Evolutionary conservation across 306 rosid species (phyloP).

Genomic region (Arachis stenosperma): DNA sequence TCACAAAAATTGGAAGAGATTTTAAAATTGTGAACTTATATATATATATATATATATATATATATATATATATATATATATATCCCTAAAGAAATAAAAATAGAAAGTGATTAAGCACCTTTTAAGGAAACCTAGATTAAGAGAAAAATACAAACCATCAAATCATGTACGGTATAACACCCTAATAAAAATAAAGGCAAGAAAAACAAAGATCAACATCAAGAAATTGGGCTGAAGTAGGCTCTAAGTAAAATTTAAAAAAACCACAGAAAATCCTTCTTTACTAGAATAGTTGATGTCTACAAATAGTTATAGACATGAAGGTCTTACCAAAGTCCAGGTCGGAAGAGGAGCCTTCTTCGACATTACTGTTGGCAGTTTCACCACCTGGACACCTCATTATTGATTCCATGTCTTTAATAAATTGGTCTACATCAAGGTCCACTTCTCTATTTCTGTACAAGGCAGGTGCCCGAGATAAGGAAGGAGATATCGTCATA

Average conservation of each 20-base stretch:
- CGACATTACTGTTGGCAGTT: constrained; percentile 52
- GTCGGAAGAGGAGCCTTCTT: constrained; percentile 80
- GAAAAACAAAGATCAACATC: constrained; percentile 6
- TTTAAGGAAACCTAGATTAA: not conserved
- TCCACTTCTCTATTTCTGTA: constrained; percentile 84
- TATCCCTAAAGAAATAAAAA: too few relatives aligned
- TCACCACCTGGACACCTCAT: constrained; percentile 59
- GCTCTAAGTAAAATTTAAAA: not conserved
- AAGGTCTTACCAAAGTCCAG: constrained; percentile 72
- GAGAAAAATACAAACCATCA: constrained; percentile 7
- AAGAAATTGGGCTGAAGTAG: constrained; percentile 13
- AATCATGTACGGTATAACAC: not conserved
- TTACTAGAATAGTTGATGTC: not conserved
- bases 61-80: too few relatives aligned
- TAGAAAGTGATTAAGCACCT: not conserved
- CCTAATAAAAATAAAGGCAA: constrained; percentile 8
- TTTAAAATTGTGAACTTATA: too few relatives aligned
- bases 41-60: too few relatives aligned
- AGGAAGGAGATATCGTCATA: constrained; percentile 31
- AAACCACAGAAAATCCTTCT: not conserved
- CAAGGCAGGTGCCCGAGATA: constrained; percentile 39
- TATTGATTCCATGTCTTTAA: constrained; percentile 76
- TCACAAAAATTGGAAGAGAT: constrained; percentile 13
- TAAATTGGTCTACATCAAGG: constrained; percentile 71
- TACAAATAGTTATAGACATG: constrained; percentile 1